Percentiles rank a stretch among this genome's conserved stretches.
Conservation (phyloP, 2,329 filamentous ascomycete genomes). For the Thyridium curvatum region DNA sequence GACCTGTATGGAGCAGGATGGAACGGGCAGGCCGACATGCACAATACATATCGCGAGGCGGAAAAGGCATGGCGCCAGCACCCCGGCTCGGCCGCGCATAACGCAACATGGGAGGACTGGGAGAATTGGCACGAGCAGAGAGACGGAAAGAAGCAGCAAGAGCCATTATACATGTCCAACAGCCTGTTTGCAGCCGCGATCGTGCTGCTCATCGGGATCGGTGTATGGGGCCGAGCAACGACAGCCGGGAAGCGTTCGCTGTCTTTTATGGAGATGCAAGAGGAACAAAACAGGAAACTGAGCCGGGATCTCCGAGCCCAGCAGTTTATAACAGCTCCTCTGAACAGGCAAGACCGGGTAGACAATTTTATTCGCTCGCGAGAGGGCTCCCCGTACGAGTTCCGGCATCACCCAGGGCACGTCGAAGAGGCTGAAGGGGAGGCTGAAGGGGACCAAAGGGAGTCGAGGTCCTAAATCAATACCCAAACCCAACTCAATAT, state of each 20-base stretch:
- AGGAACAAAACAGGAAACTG: slow-evolving; percentile 60
- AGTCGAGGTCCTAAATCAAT: no score
- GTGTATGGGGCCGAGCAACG: slow-evolving; percentile 65
- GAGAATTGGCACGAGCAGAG: slow-evolving; percentile 65
- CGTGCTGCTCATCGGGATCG: slow-evolving; percentile 61
- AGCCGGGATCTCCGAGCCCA: slow-evolving; percentile 51
- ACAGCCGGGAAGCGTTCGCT: slow-evolving; percentile 58
- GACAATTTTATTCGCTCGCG: slow-evolving; percentile 71
- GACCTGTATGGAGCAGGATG: slow-evolving; percentile 79
- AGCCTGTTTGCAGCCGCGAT: slow-evolving; percentile 71
- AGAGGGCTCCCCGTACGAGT: slow-evolving; percentile 33
- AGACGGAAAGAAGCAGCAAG: slow-evolving; percentile 39
- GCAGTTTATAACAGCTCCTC: slow-evolving; percentile 43
- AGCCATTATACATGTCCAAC: slow-evolving; percentile 67
- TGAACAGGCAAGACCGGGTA: slow-evolving; percentile 60
- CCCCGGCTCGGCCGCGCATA: slow-evolving; percentile 48
- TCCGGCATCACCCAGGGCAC: no score
- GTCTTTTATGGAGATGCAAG: slow-evolving; percentile 59
- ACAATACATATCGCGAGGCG: slow-evolving; percentile 27
- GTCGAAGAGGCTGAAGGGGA: no score
- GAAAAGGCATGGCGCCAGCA: slow-evolving; percentile 43
- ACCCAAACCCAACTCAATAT: no score
- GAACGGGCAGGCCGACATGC: slow-evolving; percentile 51
- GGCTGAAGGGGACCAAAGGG: no score
- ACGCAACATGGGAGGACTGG: slow-evolving; percentile 99